These are phyloP conservation scores for Mortierella sp. DNA, from an alignment of 371 early-diverging fungal genomes.

Conservation along the genomic window DNA sequence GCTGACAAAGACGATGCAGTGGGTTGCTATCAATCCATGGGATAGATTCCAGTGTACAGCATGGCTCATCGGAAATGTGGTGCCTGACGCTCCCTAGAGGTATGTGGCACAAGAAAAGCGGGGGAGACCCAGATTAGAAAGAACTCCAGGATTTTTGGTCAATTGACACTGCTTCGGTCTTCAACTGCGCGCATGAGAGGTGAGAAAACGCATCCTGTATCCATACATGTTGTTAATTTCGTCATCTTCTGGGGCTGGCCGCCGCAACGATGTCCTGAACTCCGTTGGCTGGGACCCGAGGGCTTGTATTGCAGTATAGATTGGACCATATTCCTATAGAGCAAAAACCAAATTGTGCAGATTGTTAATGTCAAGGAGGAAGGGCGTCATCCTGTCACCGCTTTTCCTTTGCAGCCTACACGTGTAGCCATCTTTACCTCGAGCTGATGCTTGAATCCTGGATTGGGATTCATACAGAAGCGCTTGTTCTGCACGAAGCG, in stretches of 20 bases:
- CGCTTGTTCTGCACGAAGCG: conserved; percentile 84
- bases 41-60: no score
- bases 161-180: no score
- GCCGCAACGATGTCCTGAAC: conserved; percentile 61
- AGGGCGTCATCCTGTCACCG: no score
- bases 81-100: conserved; percentile 18
- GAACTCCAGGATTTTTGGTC: no score
- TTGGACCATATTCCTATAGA: conserved; percentile 83
- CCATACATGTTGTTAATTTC: conserved; percentile 38
- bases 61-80: conserved; percentile 15
- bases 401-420: neutral
- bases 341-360: no score
- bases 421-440: conserved; percentile 59
- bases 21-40: no score
- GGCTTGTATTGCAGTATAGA: conserved; percentile 70
- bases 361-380: no score
- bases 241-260: conserved; percentile 67
- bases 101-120: neutral
- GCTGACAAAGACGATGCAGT: no score
- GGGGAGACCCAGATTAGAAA: neutral
- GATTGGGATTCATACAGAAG: conserved; percentile 88
- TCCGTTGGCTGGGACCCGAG: conserved; percentile 51
- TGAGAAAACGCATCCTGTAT: neutral
- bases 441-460: conserved; percentile 83
- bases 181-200: no score